Evolutionary conservation across 139 green algal genomes (phyloP).

Genomic region (Volvox africanus): DNA sequence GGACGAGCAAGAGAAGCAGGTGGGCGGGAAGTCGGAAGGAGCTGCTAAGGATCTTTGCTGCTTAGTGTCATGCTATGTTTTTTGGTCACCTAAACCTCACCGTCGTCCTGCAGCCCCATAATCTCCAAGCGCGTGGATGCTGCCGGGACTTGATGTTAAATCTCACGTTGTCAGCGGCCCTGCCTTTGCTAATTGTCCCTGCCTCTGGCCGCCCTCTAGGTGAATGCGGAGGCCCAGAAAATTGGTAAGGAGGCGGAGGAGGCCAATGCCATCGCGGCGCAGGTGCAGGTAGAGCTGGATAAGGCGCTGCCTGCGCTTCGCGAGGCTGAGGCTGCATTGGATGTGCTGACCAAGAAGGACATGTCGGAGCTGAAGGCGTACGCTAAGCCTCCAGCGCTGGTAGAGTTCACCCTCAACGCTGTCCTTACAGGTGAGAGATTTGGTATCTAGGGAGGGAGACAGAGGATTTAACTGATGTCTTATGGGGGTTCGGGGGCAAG

Average conservation of each 20-base stretch:
- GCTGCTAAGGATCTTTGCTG: no score
- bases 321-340: slow-evolving; percentile 81
- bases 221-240: slow-evolving; percentile 87
- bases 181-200: no score
- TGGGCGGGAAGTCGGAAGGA: neutral
- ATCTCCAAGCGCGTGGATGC: no score
- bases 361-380: slow-evolving; percentile 90
- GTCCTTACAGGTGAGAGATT: slow-evolving; percentile 59
- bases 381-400: slow-evolving; percentile 85
- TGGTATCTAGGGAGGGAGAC: no score
- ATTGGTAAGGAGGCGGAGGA: slow-evolving; percentile 87
- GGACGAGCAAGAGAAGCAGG: slow-evolving; percentile 90
- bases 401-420: slow-evolving; percentile 83
- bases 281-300: slow-evolving; percentile 85
- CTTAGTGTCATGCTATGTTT: no score
- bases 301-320: slow-evolving; percentile 83
- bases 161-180: no score
- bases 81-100: no score
- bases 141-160: no score
- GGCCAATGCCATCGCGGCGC: slow-evolving; percentile 81
- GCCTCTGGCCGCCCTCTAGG: slow-evolving; percentile 45
- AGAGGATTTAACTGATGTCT: no score
- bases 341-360: slow-evolving; percentile 92
- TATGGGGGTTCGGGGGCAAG: no score
- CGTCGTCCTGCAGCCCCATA: no score